Evolutionary conservation across 1,284 basidiomycete species (phyloP).

Genomic region (Cutaneotrichosporon sp.): DNA sequence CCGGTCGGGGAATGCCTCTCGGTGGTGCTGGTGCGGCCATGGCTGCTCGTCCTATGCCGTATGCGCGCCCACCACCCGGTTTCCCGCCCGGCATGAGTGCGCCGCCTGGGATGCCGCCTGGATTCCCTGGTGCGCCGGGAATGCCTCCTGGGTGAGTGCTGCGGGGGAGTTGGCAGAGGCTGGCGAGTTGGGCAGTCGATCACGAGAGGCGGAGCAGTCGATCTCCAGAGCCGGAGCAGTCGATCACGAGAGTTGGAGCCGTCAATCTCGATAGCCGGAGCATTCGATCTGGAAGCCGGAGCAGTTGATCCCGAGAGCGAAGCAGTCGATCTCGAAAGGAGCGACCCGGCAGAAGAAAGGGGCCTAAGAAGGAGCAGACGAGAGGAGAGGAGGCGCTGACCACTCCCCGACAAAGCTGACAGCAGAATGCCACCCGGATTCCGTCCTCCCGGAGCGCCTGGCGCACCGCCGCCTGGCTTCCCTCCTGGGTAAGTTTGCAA

Average conservation of each 20-base stretch:
- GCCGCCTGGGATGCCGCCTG: constrained; percentile 49
- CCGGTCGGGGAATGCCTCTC: constrained; percentile 95
- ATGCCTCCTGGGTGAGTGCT: constrained; percentile 22
- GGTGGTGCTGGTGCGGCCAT: constrained; percentile 58
- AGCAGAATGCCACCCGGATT: constrained; percentile 64
- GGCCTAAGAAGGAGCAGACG: neutral
- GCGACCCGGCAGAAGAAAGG: too few species aligned
- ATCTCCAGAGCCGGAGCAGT: too few species aligned
- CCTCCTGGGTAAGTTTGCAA: constrained; percentile 65
- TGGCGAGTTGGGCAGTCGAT: neutral
- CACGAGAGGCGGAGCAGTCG: neutral
- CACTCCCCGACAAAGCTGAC: neutral
- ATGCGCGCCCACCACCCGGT: constrained; percentile 55
- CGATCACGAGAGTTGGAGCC: too few species aligned
- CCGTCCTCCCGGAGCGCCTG: constrained; percentile 66
- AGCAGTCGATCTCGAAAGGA: neutral
- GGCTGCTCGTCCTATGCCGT: constrained; percentile 76
- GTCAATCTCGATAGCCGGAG: too few species aligned
- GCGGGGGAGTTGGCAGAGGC: neutral
- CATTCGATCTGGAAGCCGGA: too few species aligned
- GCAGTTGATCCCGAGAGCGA: too few species aligned
- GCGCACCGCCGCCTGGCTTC: constrained; percentile 56
- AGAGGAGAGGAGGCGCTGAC: neutral
- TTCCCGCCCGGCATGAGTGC: constrained; percentile 64
- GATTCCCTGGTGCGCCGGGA: constrained; percentile 29